Evolutionary conservation across 257 asterid genomes (phyloP).

Genomic region (Echium plantagineum): DNA sequence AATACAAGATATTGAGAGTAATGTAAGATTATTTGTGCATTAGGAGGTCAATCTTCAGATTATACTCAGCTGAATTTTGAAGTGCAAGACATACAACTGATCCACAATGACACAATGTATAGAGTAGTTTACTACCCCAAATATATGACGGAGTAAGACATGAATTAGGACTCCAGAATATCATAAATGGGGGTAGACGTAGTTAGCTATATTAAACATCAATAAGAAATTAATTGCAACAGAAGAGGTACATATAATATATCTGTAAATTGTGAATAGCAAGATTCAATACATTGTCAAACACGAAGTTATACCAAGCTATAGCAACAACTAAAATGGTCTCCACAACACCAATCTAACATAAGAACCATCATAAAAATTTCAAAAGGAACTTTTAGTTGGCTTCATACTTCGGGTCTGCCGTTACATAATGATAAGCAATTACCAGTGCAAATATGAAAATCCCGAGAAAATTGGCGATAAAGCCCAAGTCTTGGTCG

Average conservation of each 20-base stretch:
- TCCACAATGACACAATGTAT: background rate
- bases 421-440: constrained; percentile 87
- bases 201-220: background rate
- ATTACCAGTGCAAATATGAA: constrained; percentile 72
- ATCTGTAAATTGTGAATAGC: background rate
- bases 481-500: constrained; percentile 91
- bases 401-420: constrained; percentile 86
- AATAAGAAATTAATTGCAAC: no score
- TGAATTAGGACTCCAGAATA: no score
- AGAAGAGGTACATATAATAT: background rate
- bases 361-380: constrained; percentile 14
- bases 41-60: constrained; percentile 12
- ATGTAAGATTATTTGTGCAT: constrained; percentile 16
- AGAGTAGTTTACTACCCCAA: no score
- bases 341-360: constrained; percentile 17
- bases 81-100: background rate
- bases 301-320: background rate
- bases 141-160: no score
- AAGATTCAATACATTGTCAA: background rate
- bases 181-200: background rate
- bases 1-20: constrained; percentile 12
- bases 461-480: constrained; percentile 94
- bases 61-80: background rate
- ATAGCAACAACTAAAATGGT: constrained; percentile 14
- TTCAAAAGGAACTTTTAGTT: constrained; percentile 31